Evolutionary conservation across 345 rosid genomes (phyloP).

Genomic region (Hypericum androsaemum): DNA sequence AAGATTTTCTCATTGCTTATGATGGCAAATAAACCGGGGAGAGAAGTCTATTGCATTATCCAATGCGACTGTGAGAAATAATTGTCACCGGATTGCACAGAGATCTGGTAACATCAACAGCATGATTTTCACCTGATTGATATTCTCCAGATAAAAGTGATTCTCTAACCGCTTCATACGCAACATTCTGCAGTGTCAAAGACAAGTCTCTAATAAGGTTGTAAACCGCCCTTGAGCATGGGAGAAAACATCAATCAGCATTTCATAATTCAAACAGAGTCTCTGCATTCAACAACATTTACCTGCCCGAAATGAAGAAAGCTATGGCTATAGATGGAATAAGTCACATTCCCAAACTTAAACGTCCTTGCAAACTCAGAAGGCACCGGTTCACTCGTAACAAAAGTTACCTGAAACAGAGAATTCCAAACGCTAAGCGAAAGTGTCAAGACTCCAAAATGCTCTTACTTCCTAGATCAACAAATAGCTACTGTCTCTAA

Average conservation of each 20-base stretch:
- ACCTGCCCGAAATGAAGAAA: conserved; percentile 91
- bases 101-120: neutral
- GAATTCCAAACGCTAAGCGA: neutral
- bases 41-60: neutral
- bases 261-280: neutral
- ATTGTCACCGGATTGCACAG: no score
- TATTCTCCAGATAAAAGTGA: conserved; percentile 37
- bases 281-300: conserved; percentile 12
- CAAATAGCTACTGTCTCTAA: neutral
- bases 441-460: no score
- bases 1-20: conserved; percentile 1
- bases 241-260: neutral
- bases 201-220: conserved; percentile 11
- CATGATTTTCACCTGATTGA: conserved; percentile 31
- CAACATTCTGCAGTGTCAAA: conserved; percentile 53
- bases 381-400: conserved; percentile 59
- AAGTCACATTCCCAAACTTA: conserved; percentile 47
- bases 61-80: no score
- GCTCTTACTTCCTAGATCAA: no score
- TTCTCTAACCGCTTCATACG: conserved; percentile 56
- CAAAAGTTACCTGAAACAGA: conserved; percentile 62
- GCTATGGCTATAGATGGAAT: conserved; percentile 81
- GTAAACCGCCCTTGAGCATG: neutral
- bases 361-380: conserved; percentile 50
- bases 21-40: neutral